phyloP scores from a whole-genome alignment of 371 early-diverging fungal genomes.

The Rhizopus arrhizus region DNA sequence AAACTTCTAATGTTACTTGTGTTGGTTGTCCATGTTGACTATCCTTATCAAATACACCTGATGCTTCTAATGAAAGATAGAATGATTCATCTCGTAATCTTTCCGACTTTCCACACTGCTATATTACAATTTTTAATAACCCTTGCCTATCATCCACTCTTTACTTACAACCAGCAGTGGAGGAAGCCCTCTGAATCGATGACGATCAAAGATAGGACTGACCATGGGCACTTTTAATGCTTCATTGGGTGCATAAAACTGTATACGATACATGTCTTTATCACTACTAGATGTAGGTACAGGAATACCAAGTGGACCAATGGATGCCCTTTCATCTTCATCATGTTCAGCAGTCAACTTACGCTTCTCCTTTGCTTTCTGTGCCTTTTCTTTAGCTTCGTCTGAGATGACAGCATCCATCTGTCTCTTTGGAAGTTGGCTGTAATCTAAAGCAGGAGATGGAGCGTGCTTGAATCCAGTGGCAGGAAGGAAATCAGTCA shows the following conservation, averaged over 20 bases:
- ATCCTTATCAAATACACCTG: slow-evolving; percentile 25
- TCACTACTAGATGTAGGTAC: slow-evolving; percentile 23
- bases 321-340: slow-evolving; percentile 25
- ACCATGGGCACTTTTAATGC: slow-evolving; percentile 52
- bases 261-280: slow-evolving; percentile 47
- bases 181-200: slow-evolving; percentile 43
- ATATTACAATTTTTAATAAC: neutral
- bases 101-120: slow-evolving; percentile 45
- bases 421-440: slow-evolving; percentile 29
- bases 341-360: slow-evolving; percentile 20
- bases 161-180: slow-evolving; percentile 46
- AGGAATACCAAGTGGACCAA: slow-evolving; percentile 36
- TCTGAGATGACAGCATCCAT: slow-evolving; percentile 7
- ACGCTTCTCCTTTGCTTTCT: neutral
- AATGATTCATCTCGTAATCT: slow-evolving; percentile 70
- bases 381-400: slow-evolving; percentile 12
- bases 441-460: slow-evolving; percentile 44
- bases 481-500: slow-evolving; percentile 65
- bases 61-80: slow-evolving; percentile 37
- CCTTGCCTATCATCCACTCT: neutral
- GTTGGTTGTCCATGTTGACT: slow-evolving; percentile 19
- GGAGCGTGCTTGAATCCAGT: slow-evolving; percentile 53
- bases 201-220: slow-evolving; percentile 54
- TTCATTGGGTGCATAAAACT: slow-evolving; percentile 59
- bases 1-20: slow-evolving; percentile 44